These are phyloP conservation scores for Colletotrichum acutatum DNA, from an alignment of 2,329 filamentous ascomycete genomes.

Conservation along the genomic window DNA sequence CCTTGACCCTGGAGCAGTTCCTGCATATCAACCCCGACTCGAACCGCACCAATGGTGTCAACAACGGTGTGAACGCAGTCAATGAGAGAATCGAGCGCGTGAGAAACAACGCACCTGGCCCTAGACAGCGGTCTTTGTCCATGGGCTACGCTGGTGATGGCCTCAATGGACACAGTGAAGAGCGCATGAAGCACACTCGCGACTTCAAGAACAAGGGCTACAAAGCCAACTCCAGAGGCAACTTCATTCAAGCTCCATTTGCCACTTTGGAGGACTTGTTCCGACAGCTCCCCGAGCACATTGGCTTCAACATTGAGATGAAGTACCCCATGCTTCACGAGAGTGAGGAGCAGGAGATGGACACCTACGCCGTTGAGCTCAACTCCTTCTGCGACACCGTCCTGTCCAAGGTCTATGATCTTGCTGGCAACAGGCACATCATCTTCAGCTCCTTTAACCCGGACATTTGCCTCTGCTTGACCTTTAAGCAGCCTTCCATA, in stretches of 20 bases:
- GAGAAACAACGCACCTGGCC: conserved; percentile 43
- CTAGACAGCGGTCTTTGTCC: conserved; percentile 63
- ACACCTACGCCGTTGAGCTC: conserved; percentile 93
- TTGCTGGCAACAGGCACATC: conserved; percentile 85
- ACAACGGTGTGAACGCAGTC: conserved; percentile 38
- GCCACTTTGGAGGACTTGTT: conserved; percentile 96
- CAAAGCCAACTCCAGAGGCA: conserved; percentile 94
- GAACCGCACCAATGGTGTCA: conserved; percentile 35
- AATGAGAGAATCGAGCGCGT: conserved; percentile 43
- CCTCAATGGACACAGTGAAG: conserved; percentile 57
- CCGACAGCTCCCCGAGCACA: conserved; percentile 79
- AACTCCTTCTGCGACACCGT: conserved; percentile 98
- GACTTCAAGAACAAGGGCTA: conserved; percentile 96
- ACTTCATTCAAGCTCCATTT: conserved; percentile 95
- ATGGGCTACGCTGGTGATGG: conserved; percentile 61
- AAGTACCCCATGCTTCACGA: conserved; percentile 99
- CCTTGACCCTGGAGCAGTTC: conserved; percentile 94
- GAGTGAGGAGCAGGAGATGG: conserved; percentile 95
- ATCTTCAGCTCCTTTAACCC: conserved; percentile 99
- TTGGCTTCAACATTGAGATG: conserved; percentile 99
- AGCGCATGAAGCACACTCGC: conserved; percentile 96
- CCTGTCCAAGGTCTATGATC: conserved; percentile 87
- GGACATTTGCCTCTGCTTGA: conserved; percentile 92
- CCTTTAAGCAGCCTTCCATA: conserved; percentile 97
- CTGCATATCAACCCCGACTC: conserved; percentile 80